Percentiles rank a stretch among this genome's conserved stretches.
phyloP scores from a whole-genome alignment of 2,329 filamentous ascomycete genomes.

The Sclerotinia nivalis region DNA sequence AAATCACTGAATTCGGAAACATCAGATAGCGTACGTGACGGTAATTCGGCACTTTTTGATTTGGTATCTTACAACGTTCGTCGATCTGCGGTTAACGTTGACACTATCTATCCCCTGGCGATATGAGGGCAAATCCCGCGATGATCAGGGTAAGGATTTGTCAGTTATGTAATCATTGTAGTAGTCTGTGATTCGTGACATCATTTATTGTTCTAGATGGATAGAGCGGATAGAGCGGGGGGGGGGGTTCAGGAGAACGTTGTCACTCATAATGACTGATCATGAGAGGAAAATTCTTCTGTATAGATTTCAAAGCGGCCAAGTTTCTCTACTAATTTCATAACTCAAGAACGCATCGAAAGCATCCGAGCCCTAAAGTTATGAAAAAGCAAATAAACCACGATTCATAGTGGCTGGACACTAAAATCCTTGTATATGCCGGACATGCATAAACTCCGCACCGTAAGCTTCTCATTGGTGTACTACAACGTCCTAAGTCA shows the following conservation, averaged over 20 bases:
- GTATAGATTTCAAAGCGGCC: background rate
- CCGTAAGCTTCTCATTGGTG: background rate
- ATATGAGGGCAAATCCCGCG: slow-evolving; percentile 1
- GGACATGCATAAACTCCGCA: slow-evolving; percentile 15
- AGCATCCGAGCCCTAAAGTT: background rate
- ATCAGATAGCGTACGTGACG: background rate
- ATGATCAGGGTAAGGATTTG: background rate
- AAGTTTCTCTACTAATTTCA: background rate
- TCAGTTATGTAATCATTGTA: background rate
- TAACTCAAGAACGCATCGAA: background rate
- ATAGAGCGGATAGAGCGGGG: slow-evolving; percentile 11
- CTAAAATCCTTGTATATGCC: background rate
- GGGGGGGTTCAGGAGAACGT: background rate
- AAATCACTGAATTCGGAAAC: background rate
- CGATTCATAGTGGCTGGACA: background rate
- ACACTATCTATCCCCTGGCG: background rate
- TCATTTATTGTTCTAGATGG: background rate
- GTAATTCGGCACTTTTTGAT: slow-evolving; percentile 1
- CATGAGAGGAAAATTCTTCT: background rate
- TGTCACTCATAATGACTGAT: background rate
- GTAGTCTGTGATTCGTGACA: background rate
- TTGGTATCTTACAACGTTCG: background rate
- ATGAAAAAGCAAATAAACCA: background rate
- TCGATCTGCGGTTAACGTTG: background rate
- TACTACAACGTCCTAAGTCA: background rate